Percentiles rank a stretch among this genome's conserved stretches.
Evolutionary conservation across 78 protist genomes (phyloP).

Genomic region (Dictyostelium citrinum): DNA sequence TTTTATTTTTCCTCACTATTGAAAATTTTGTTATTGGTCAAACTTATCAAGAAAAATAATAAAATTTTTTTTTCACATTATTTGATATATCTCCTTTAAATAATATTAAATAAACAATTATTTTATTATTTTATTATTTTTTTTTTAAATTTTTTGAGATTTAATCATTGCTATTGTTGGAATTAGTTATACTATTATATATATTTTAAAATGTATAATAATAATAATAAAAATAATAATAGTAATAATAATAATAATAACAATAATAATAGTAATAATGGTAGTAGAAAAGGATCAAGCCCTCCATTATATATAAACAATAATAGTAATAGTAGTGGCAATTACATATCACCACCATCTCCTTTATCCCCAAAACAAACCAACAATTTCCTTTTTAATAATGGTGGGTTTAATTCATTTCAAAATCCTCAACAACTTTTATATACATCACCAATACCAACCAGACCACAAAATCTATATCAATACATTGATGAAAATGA

Average conservation of each 20-base stretch:
- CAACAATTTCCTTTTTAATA: not conserved
- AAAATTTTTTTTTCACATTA: not conserved
- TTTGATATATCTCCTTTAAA: not conserved
- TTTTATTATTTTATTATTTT: not conserved
- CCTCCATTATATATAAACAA: not conserved
- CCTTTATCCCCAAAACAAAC: slow-evolving; percentile 35
- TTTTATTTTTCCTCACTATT: not conserved
- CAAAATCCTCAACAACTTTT: not conserved
- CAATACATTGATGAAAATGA: slow-evolving; percentile 12
- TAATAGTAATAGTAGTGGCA: not conserved
- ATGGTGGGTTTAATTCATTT: not conserved
- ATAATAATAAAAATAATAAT: not conserved
- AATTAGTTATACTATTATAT: not conserved
- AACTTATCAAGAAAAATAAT: not conserved
- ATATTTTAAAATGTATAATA: not conserved
- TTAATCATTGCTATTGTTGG: not conserved
- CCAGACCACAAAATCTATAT: not conserved
- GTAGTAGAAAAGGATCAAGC: not conserved
- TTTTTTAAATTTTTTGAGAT: too few relatives aligned
- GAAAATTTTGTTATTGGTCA: not conserved
- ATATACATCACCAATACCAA: not conserved
- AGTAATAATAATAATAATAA: not conserved
- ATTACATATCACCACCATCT: slow-evolving; percentile 18
- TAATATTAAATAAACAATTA: too few relatives aligned
- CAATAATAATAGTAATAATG: not conserved